These are phyloP conservation scores for Ophiocordyceps sinensis DNA, from an alignment of 2,329 filamentous ascomycete species.

Conservation along the genomic window DNA sequence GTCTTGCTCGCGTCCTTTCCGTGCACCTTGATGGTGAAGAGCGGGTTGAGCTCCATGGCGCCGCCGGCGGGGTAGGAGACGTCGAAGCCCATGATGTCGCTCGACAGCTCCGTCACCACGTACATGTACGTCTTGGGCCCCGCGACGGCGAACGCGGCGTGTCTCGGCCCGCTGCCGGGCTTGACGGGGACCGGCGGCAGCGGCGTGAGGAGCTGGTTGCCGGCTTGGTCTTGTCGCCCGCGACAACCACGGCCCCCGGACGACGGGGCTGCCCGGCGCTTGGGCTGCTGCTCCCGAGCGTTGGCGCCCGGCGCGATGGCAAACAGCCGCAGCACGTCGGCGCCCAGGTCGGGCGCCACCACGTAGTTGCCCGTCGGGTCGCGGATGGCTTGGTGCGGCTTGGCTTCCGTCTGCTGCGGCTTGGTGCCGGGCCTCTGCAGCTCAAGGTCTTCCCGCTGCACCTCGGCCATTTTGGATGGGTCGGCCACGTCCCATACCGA, in stretches of 20 bases:
- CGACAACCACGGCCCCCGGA: too few relatives aligned
- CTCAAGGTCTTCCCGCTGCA: conserved; percentile 25
- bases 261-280: conserved; percentile 18
- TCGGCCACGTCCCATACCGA: conserved; percentile 29
- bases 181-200: conserved; percentile 25
- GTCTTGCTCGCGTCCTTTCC: conserved; percentile 23
- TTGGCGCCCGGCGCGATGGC: not conserved
- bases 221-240: too few relatives aligned
- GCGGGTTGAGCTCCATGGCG: conserved; percentile 27
- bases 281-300: conserved; percentile 1
- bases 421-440: conserved; percentile 22
- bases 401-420: conserved; percentile 36
- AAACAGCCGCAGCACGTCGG: conserved; percentile 45
- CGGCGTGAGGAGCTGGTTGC: conserved; percentile 14
- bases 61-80: conserved; percentile 31
- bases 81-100: conserved; percentile 33
- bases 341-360: conserved; percentile 50
- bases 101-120: not conserved
- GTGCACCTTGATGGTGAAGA: conserved; percentile 34
- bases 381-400: conserved; percentile 51
- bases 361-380: conserved; percentile 52
- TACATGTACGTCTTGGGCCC: not conserved
- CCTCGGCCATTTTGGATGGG: conserved; percentile 18
- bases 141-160: conserved; percentile 23
- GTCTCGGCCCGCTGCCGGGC: conserved; percentile 49